phyloP scores from a whole-genome alignment of 352 stramenopile genomes.

The Globisporangium spiculum region DNA sequence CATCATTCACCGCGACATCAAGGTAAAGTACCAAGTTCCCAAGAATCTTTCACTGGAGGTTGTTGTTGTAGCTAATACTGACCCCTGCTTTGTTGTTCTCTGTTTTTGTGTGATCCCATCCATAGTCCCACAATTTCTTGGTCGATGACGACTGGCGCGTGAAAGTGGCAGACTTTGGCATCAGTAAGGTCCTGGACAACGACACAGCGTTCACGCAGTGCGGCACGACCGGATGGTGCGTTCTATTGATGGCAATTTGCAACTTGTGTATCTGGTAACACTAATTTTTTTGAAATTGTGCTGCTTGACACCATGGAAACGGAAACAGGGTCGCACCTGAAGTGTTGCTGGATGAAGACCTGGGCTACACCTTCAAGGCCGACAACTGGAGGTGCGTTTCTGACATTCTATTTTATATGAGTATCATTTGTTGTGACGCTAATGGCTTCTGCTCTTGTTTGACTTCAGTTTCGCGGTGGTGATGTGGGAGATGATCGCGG shows the following conservation, averaged over 20 bases:
- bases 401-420: background rate
- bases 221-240: conserved; percentile 83
- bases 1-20: conserved; percentile 90
- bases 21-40: conserved; percentile 34
- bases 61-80: background rate
- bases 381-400: conserved; percentile 81
- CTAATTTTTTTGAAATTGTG: background rate
- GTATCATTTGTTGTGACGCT: background rate
- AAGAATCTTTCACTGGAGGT: background rate
- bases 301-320: background rate
- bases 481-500: conserved; percentile 91
- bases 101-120: background rate
- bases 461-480: conserved; percentile 80
- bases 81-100: background rate
- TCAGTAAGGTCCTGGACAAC: conserved; percentile 86
- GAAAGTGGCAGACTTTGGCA: conserved; percentile 88
- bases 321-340: conserved; percentile 81
- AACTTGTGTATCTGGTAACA: background rate
- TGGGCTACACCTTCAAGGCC: conserved; percentile 88
- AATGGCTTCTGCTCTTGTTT: background rate
- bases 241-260: background rate
- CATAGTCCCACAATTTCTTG: conserved; percentile 87
- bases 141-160: conserved; percentile 89
- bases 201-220: conserved; percentile 86
- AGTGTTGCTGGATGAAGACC: conserved; percentile 83